phyloP scores from a whole-genome alignment of 805 yeast species.

The Aciculoconidium aculeatum region DNA sequence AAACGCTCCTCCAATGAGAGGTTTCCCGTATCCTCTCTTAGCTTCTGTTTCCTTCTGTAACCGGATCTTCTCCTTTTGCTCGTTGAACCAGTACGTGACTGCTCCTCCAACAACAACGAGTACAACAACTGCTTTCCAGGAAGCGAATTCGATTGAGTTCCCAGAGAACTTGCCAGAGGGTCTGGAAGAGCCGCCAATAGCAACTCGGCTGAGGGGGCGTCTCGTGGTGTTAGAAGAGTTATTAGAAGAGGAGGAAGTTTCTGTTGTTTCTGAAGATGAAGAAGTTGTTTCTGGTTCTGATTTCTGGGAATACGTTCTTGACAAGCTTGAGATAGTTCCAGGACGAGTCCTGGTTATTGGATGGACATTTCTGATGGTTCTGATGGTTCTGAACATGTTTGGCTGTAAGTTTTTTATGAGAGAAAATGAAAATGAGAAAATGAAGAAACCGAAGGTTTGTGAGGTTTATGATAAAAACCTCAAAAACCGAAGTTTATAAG shows the following conservation, averaged over 20 bases:
- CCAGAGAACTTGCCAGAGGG: slow-evolving; percentile 30
- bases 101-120: slow-evolving; percentile 67
- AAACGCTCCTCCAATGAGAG: slow-evolving; percentile 90
- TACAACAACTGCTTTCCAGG: slow-evolving; percentile 77
- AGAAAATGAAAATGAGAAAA: too few species aligned
- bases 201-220: slow-evolving; percentile 75
- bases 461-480: too few species aligned
- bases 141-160: slow-evolving; percentile 60
- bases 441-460: too few species aligned
- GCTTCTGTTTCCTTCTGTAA: slow-evolving; percentile 76
- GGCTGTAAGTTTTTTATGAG: too few species aligned
- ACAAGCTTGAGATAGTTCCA: too few species aligned
- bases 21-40: slow-evolving; percentile 86
- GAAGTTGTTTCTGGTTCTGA: not conserved
- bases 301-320: too few species aligned
- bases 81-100: slow-evolving; percentile 62
- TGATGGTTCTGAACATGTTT: too few species aligned
- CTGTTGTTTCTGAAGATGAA: not conserved
- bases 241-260: not conserved
- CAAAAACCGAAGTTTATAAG: too few species aligned
- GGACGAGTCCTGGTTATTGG: too few species aligned
- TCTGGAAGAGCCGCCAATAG: slow-evolving; percentile 55
- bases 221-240: slow-evolving; percentile 9
- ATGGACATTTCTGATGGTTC: too few species aligned
- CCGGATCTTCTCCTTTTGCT: slow-evolving; percentile 71